Conservation (phyloP, 768 basidiomycete genomes). For the Coprinellus micaceus region DNA sequence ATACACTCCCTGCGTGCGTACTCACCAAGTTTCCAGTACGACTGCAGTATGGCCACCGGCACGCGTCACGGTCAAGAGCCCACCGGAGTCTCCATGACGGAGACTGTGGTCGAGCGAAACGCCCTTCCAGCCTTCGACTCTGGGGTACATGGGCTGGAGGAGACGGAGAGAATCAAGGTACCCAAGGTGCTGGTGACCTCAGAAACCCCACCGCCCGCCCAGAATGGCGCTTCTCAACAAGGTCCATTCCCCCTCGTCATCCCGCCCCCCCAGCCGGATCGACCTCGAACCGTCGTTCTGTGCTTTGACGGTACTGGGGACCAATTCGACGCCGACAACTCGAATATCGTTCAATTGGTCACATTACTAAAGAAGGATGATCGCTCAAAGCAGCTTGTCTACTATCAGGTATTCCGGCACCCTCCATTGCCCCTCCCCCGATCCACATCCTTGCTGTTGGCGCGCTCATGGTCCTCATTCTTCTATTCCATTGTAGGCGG, state of each 20-base stretch:
- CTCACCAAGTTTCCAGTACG: background rate
- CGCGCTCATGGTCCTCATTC: too few species aligned
- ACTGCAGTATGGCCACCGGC: background rate
- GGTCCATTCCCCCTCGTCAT: slow-evolving; percentile 24
- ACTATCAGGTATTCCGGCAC: slow-evolving; percentile 45
- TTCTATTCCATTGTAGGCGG: slow-evolving; percentile 30
- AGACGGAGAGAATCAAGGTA: slow-evolving; percentile 6
- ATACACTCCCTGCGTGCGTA: too few species aligned
- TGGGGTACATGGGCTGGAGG: slow-evolving; percentile 7
- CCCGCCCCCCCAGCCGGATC: slow-evolving; percentile 26
- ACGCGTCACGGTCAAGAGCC: slow-evolving; percentile 15
- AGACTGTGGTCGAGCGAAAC: slow-evolving; percentile 13
- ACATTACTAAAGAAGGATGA: slow-evolving; percentile 53
- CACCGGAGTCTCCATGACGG: slow-evolving; percentile 16
- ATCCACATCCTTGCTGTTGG: too few species aligned
- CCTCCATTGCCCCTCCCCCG: background rate
- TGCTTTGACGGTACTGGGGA: slow-evolving; percentile 60
- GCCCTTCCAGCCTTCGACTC: background rate
- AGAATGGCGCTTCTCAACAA: slow-evolving; percentile 19
- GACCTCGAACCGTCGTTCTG: slow-evolving; percentile 42
- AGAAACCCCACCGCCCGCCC: background rate
- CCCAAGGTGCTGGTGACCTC: slow-evolving; percentile 1
- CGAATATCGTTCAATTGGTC: slow-evolving; percentile 51
- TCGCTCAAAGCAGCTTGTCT: slow-evolving; percentile 49
- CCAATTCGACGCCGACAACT: slow-evolving; percentile 51